These are phyloP conservation scores for Spinacia oleracea DNA, from an alignment of 179 eudicot species.

Conservation along the genomic window DNA sequence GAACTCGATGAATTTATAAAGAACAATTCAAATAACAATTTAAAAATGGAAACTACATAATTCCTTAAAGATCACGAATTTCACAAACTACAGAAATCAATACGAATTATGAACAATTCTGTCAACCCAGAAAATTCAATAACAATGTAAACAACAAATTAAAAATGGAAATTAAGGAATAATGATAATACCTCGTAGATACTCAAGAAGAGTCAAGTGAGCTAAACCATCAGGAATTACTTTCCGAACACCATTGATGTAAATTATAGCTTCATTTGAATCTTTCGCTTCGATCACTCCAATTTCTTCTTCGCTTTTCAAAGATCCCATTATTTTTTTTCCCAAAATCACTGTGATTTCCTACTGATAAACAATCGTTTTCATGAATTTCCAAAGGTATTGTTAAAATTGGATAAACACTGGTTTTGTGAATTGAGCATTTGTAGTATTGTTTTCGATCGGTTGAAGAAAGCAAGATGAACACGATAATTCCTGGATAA, in stretches of 20 bases:
- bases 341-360: not conserved
- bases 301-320: constrained; percentile 48
- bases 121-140: too few species aligned
- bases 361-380: not conserved
- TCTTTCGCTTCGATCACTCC: constrained; percentile 35
- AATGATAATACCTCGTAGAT: constrained; percentile 67
- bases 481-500: not conserved
- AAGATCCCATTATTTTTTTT: constrained; percentile 59
- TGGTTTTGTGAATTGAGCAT: not conserved
- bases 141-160: not conserved
- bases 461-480: not conserved
- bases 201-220: constrained; percentile 89
- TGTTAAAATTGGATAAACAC: not conserved
- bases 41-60: too few species aligned
- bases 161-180: not conserved
- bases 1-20: not conserved
- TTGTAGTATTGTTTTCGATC: not conserved
- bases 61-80: too few species aligned
- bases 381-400: not conserved
- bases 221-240: constrained; percentile 88
- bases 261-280: constrained; percentile 62
- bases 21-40: not conserved
- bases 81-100: too few species aligned
- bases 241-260: constrained; percentile 80
- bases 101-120: too few species aligned